Percentiles rank a stretch among this genome's conserved stretches.
phyloP scores from a whole-genome alignment of 257 asterid species.

The Penstemon eatonii region DNA sequence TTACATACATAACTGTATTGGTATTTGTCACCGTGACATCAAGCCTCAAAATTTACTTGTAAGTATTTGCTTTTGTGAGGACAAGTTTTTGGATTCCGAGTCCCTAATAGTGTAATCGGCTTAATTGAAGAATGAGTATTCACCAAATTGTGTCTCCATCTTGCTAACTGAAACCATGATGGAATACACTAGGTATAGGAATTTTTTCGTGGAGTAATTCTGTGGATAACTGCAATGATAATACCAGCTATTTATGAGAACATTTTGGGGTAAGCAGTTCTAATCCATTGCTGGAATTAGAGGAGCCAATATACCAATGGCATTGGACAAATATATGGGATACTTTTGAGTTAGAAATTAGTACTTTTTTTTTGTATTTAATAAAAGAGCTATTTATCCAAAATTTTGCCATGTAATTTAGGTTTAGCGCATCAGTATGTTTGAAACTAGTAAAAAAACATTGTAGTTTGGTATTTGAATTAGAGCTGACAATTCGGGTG shows the following conservation, averaged over 20 bases:
- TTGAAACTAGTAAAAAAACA: too few relatives aligned
- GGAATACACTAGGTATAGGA: neutral
- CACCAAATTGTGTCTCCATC: slow-evolving; percentile 7
- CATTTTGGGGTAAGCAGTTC: neutral
- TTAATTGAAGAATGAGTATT: slow-evolving; percentile 3
- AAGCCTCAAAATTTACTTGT: slow-evolving; percentile 97
- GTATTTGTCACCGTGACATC: slow-evolving; percentile 95
- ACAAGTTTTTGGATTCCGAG: slow-evolving; percentile 17
- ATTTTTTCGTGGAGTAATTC: neutral
- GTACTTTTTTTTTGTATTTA: too few relatives aligned
- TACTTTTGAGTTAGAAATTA: slow-evolving; percentile 3
- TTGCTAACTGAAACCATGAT: slow-evolving; percentile 7
- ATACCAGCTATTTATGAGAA: slow-evolving; percentile 8
- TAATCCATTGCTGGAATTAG: slow-evolving; percentile 16
- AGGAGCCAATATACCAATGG: slow-evolving; percentile 6
- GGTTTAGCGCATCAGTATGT: slow-evolving; percentile 1
- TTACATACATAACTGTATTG: slow-evolving; percentile 87
- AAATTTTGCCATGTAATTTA: slow-evolving; percentile 10
- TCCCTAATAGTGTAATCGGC: slow-evolving; percentile 8
- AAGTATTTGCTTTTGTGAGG: slow-evolving; percentile 39
- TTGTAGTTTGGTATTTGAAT: neutral
- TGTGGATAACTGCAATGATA: neutral
- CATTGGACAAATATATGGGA: neutral
- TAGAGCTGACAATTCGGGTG: neutral
- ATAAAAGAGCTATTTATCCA: neutral